phyloP scores from a whole-genome alignment of 805 yeast species.

The Wickerhamiella spandovensis region DNA sequence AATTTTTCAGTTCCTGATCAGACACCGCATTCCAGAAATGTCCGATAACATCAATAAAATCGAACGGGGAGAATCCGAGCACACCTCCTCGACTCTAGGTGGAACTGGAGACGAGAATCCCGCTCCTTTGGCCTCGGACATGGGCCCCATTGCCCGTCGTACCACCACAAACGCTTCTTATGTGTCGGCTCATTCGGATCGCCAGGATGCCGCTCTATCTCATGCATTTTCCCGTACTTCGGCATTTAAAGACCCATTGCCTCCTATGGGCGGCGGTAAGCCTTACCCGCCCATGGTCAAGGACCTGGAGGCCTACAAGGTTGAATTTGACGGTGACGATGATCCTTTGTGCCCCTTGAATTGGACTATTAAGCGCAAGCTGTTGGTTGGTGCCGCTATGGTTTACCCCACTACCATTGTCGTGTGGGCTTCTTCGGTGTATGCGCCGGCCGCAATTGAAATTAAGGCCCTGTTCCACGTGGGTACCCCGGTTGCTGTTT shows the following conservation, averaged over 20 bases:
- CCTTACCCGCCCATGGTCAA: not conserved
- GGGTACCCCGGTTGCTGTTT: constrained; percentile 52
- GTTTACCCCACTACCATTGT: constrained; percentile 40
- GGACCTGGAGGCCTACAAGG: constrained; percentile 35
- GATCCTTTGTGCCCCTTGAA: constrained; percentile 77
- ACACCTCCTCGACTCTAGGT: not conserved
- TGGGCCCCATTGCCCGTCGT: not conserved
- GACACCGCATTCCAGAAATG: not conserved
- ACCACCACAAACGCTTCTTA: not conserved
- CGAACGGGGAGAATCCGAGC: not conserved
- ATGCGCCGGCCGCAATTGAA: constrained; percentile 44
- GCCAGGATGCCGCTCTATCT: not conserved
- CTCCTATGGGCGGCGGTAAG: not conserved
- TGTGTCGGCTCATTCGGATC: not conserved
- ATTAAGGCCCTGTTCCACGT: constrained; percentile 43
- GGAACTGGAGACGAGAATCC: not conserved
- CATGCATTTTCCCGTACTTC: not conserved
- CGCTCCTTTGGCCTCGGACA: not conserved
- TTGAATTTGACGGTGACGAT: constrained; percentile 60
- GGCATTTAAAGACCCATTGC: not conserved
- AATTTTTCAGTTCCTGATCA: not conserved
- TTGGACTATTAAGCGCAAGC: constrained; percentile 45
- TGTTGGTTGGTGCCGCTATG: constrained; percentile 30
- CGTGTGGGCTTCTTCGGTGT: constrained; percentile 76
- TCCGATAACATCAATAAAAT: not conserved